Evolutionary conservation across 169 alveolate species (phyloP).

Genomic region (Plasmodium gallinaceum): DNA sequence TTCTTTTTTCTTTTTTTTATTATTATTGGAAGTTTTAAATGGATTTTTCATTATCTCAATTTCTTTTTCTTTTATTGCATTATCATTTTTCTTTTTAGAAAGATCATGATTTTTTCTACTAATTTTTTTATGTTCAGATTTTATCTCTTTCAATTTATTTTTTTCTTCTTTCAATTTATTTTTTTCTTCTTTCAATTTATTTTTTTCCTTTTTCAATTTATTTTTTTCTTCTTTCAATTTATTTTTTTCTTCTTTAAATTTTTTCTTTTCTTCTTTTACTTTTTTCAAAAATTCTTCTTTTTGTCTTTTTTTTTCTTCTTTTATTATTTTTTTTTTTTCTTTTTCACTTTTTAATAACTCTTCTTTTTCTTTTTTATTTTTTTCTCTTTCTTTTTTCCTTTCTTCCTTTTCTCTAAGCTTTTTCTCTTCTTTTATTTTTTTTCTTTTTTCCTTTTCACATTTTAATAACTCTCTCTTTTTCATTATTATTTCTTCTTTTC

Average conservation of each 20-base stretch:
- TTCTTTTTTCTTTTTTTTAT: neutral
- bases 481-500: neutral
- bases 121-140: slow-evolving; percentile 12
- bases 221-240: slow-evolving; percentile 5
- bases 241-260: slow-evolving; percentile 10
- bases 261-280: slow-evolving; percentile 12
- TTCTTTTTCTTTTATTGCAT: neutral
- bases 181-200: neutral
- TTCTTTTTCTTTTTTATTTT: slow-evolving; percentile 3
- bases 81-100: neutral
- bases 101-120: slow-evolving; percentile 1
- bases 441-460: neutral
- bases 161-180: slow-evolving; percentile 17
- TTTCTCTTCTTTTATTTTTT: slow-evolving; percentile 12
- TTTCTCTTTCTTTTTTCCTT: neutral
- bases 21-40: neutral
- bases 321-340: slow-evolving; percentile 6
- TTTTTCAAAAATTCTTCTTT: slow-evolving; percentile 9
- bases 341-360: neutral
- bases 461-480: slow-evolving; percentile 8
- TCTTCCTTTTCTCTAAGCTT: neutral
- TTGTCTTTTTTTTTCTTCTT: slow-evolving; percentile 2
- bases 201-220: neutral
- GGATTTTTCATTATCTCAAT: neutral
- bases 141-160: neutral